Conservation (phyloP, 2,329 filamentous ascomycete genomes). For the Aspergillus ruber region DNA sequence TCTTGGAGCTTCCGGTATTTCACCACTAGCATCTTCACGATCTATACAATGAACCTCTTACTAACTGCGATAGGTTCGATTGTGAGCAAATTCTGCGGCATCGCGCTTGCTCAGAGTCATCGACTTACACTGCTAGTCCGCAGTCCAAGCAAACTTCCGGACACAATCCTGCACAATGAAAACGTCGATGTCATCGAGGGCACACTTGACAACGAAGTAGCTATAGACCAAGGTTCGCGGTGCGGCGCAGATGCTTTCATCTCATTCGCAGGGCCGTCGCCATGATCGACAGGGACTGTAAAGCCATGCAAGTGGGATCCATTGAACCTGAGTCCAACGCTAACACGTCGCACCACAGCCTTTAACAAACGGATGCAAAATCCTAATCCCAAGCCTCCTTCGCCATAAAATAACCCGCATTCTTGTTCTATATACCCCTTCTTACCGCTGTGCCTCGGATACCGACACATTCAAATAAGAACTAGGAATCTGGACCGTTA, state of each 20-base stretch:
- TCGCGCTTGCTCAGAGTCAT: constrained; percentile 5
- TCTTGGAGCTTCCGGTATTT: background rate
- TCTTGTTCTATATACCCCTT: constrained; percentile 7
- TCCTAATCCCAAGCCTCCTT: constrained; percentile 3
- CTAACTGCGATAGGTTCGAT: constrained; percentile 1
- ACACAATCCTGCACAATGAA: background rate
- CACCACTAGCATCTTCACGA: background rate
- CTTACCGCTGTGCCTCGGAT: constrained; percentile 2
- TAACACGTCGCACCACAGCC: background rate
- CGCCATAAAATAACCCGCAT: constrained; percentile 1
- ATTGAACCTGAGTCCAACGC: too few relatives aligned
- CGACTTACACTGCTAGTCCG: constrained; percentile 7
- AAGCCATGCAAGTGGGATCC: background rate
- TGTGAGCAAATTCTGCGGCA: constrained; percentile 2
- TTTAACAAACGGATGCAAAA: constrained; percentile 4
- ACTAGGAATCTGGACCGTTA: constrained; percentile 4
- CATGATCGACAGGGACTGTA: constrained; percentile 3
- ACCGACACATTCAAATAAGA: constrained; percentile 4
- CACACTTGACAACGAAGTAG: constrained; percentile 2
- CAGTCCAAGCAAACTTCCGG: constrained; percentile 2
- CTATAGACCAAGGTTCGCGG: background rate
- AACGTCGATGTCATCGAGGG: constrained; percentile 5
- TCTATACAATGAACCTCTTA: constrained; percentile 1
- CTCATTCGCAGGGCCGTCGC: constrained; percentile 7
- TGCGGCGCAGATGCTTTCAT: constrained; percentile 5